Base-by-base conservation (phyloP, 345 rosid genomes). In the Lumnitzera littorea region DNA sequence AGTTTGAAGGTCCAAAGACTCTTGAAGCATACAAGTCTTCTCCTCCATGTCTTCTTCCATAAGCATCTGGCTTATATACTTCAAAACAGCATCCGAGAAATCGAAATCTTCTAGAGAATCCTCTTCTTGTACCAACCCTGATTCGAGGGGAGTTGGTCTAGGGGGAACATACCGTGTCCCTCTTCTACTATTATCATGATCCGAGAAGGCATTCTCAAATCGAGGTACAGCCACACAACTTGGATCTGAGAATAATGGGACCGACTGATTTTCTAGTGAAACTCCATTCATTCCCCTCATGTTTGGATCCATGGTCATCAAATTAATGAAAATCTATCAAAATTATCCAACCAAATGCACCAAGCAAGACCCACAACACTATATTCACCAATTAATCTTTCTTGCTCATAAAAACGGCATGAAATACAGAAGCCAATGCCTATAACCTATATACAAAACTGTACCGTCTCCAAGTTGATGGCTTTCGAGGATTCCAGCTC, bases 11-110 rank as follows among this genome's bases (percentile, higher is more conserved):
- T 81, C 98, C 63, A 87, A 74, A 49, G 96, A 87, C 62, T 85
- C 91, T 62, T 92, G 91, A 50, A 92, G 85, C 91, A 85, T 82
- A 66, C 87, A 89, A 31, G 71, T 69, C 67, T 78, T 82, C 17
- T 89, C 96, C 53, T 85, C 96, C 76, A 78, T 82, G 63, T 89
- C 91, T 74, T 92, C 98, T 55, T 89, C 95, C 86, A 85, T 87
- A 24, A 92, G 83, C 68, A 92, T 87, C 83, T 89, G 79, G 56
- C 59, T 92, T 69, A 89, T 89, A 82, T 89, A 92, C 20, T 80
- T 75, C 78, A 92, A 80, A 54, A 87, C 76, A 12, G 77, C 78
- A 70, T 89, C 96, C 10, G 96, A 92, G 81, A 92, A 89, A 60
- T 91, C 92, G 50, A 76, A 89, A 23, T 85, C 96, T 55, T 92